Conservation (phyloP, 208 protist genomes). For the Leishmania braziliensis region DNA sequence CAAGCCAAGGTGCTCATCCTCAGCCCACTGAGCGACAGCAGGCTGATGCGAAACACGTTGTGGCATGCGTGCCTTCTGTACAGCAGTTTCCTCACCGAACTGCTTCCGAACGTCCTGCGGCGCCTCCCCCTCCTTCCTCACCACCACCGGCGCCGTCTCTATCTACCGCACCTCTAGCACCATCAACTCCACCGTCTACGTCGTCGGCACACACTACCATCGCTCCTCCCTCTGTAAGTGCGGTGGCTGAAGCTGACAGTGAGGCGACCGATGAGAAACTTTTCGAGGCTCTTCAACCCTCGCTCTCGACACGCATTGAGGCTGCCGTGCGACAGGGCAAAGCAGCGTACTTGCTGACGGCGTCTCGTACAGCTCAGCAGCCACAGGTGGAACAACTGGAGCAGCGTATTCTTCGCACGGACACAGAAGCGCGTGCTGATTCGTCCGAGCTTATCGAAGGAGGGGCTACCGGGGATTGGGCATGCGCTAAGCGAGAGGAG, state of each 20-base stretch:
- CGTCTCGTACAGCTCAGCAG: neutral
- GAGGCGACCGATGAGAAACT: neutral
- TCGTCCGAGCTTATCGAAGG: neutral
- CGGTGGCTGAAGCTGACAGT: neutral
- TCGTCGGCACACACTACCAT: slow-evolving; percentile 14
- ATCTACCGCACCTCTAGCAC: slow-evolving; percentile 7
- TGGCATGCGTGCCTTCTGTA: neutral
- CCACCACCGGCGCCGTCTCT: slow-evolving; percentile 7
- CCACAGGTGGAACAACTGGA: neutral
- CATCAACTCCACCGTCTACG: neutral
- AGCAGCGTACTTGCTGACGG: slow-evolving; percentile 14
- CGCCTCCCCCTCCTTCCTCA: neutral
- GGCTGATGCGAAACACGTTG: neutral
- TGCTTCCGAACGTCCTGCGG: neutral
- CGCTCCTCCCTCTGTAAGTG: slow-evolving; percentile 13
- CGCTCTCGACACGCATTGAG: slow-evolving; percentile 36
- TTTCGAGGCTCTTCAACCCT: slow-evolving; percentile 23
- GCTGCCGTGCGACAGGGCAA: slow-evolving; percentile 26
- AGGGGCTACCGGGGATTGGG: slow-evolving; percentile 20
- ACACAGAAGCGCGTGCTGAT: neutral
- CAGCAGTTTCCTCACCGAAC: neutral
- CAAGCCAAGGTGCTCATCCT: no score
- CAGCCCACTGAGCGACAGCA: neutral
- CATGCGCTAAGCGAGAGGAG: slow-evolving; percentile 15
- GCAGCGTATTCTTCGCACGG: neutral